phyloP scores from a whole-genome alignment of 2,329 filamentous ascomycete species.

The Monosporascus sp. region DNA sequence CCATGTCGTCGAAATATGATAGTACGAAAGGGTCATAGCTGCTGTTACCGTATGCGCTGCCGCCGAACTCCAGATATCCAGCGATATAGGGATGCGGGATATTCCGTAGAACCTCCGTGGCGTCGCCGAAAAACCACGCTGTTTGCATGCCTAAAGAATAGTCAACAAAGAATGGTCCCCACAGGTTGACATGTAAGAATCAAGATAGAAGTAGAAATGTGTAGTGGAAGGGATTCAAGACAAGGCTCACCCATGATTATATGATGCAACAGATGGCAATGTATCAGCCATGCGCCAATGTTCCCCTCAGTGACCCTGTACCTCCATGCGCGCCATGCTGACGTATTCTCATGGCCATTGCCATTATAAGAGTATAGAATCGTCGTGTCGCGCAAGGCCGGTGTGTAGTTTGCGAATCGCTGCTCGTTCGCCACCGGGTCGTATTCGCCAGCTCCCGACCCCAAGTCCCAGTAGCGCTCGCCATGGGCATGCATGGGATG shows the following conservation, averaged over 20 bases:
- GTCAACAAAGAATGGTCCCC: slow-evolving; percentile 1
- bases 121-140: slow-evolving; percentile 36
- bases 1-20: slow-evolving; percentile 13
- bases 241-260: slow-evolving; percentile 48
- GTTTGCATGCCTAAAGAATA: slow-evolving; percentile 34
- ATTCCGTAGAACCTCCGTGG: slow-evolving; percentile 28
- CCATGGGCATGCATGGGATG: slow-evolving; percentile 55
- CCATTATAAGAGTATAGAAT: slow-evolving; percentile 50
- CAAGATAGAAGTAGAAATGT: slow-evolving; percentile 12
- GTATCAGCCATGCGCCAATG: slow-evolving; percentile 59
- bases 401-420: slow-evolving; percentile 28
- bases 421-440: slow-evolving; percentile 44
- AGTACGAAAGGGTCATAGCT: slow-evolving; percentile 28
- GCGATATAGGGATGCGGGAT: slow-evolving; percentile 30
- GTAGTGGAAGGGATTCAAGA: neutral
- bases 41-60: slow-evolving; percentile 39
- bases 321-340: slow-evolving; percentile 57
- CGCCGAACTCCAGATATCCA: slow-evolving; percentile 41
- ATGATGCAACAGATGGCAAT: slow-evolving; percentile 55
- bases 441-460: slow-evolving; percentile 49
- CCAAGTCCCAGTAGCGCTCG: slow-evolving; percentile 48
- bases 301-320: slow-evolving; percentile 37
- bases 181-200: slow-evolving; percentile 8
- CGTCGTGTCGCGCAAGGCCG: slow-evolving; percentile 42
- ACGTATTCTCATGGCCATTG: slow-evolving; percentile 33